Evolutionary conservation across 257 asterid genomes (phyloP).

Genomic region (Apocynum venetum): DNA sequence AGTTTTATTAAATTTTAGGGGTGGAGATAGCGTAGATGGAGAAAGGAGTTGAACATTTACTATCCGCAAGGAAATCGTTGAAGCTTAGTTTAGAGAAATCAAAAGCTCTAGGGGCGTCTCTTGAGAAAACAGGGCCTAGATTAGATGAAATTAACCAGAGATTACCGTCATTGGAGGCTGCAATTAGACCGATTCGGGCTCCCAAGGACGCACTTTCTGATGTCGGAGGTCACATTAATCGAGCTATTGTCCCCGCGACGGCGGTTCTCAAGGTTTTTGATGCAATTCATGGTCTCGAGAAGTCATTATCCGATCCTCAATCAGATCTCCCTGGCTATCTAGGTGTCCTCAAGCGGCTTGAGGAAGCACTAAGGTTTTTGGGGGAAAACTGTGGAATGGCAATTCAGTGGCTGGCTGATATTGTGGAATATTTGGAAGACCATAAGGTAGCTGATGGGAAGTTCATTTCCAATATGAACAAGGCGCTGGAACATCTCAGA

Average conservation of each 20-base stretch:
- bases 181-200: slow-evolving; percentile 73
- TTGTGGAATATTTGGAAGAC: slow-evolving; percentile 84
- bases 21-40: slow-evolving; percentile 39
- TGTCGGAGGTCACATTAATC: slow-evolving; percentile 75
- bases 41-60: slow-evolving; percentile 48
- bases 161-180: slow-evolving; percentile 63
- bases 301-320: slow-evolving; percentile 70
- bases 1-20: slow-evolving; percentile 10
- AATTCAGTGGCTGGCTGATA: slow-evolving; percentile 83
- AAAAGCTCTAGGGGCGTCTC: slow-evolving; percentile 42
- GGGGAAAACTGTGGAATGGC: slow-evolving; percentile 83
- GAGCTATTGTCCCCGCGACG: slow-evolving; percentile 90
- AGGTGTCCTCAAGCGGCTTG: slow-evolving; percentile 71
- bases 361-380: slow-evolving; percentile 68
- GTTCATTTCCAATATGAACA: slow-evolving; percentile 58
- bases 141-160: slow-evolving; percentile 64
- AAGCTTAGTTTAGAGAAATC: slow-evolving; percentile 67
- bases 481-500: slow-evolving; percentile 42
- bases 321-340: slow-evolving; percentile 62
- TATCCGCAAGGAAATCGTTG: slow-evolving; percentile 60
- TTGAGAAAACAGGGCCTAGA: slow-evolving; percentile 63
- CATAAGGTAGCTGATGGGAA: slow-evolving; percentile 67
- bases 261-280: slow-evolving; percentile 94
- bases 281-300: slow-evolving; percentile 84
- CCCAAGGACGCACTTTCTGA: slow-evolving; percentile 52